phyloP scores from a whole-genome alignment of 2,329 filamentous ascomycete species.

The Juglanconis juglandina region DNA sequence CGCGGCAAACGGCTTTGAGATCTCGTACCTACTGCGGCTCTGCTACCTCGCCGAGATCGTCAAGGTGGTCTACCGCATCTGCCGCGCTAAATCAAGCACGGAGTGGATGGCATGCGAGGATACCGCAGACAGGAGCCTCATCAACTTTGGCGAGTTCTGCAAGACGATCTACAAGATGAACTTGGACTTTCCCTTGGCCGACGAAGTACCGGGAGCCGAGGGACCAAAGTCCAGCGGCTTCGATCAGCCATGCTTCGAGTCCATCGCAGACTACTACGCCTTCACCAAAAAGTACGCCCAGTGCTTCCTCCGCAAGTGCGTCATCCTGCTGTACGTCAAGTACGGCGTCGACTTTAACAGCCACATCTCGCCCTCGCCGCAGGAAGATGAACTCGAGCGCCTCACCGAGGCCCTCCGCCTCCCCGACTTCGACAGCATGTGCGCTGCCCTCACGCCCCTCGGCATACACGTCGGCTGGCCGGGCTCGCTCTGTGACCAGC shows the following conservation, averaged over 20 bases:
- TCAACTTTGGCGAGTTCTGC: slow-evolving; percentile 56
- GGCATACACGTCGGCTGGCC: slow-evolving; percentile 48
- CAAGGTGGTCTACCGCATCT: slow-evolving; percentile 66
- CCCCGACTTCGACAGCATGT: slow-evolving; percentile 76
- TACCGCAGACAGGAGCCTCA: slow-evolving; percentile 40
- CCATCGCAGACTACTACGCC: slow-evolving; percentile 51
- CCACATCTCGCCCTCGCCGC: slow-evolving; percentile 58
- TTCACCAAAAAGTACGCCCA: slow-evolving; percentile 80
- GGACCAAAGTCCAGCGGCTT: slow-evolving; percentile 44
- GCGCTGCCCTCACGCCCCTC: slow-evolving; percentile 53
- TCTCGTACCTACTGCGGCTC: slow-evolving; percentile 75
- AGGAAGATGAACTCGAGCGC: slow-evolving; percentile 76
- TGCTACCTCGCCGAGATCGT: slow-evolving; percentile 91
- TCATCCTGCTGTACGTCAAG: slow-evolving; percentile 80
- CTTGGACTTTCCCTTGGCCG: slow-evolving; percentile 36
- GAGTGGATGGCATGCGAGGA: slow-evolving; percentile 27
- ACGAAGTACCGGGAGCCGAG: slow-evolving; percentile 7
- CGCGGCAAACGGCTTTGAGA: slow-evolving; percentile 66
- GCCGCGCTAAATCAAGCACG: slow-evolving; percentile 49
- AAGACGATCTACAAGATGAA: slow-evolving; percentile 43
- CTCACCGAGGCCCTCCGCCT: slow-evolving; percentile 73
- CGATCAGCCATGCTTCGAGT: slow-evolving; percentile 52
- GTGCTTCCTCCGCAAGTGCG: slow-evolving; percentile 81
- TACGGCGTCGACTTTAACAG: slow-evolving; percentile 84
- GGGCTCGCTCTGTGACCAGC: slow-evolving; percentile 33